Evolutionary conservation across 148 eudicot species (phyloP), one percentile per base, ranked within the genome.

Genomic region (Rhododendron mucronatum): DNA sequence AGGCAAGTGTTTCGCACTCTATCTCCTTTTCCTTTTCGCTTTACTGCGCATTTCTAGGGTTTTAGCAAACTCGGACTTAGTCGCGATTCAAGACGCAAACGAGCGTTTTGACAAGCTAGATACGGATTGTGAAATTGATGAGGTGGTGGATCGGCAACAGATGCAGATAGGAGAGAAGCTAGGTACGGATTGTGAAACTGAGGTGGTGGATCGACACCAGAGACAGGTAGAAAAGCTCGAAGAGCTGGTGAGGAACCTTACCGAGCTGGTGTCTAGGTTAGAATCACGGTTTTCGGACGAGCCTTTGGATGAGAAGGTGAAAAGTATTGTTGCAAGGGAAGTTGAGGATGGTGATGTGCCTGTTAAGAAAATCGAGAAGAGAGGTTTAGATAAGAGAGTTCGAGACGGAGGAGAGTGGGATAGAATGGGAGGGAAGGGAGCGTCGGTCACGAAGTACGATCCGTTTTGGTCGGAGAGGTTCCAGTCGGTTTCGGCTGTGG

Each of bases 391-490:
- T 50, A 86, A 84, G 26, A 83, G 30, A 41, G 75, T 30, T 75
- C 55, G 81, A 28, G 88, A 82, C 37, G 1, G 45, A 41, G 92
- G 84, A 69, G 91, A 11, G 47, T 80, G 87, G n/a, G 71, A n/a
- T 12, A 23, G 28, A 23, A 10, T 14, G 14, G 41, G 76, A 76
- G 55, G 82, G n/a, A 89, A 87, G 83, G 76, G 87, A 23, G 90
- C 84, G 50, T 86, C 89, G n/a, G 92, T 95, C 23, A 93, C 95
- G 0, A 97, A 91, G 83, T 95, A 90, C 85, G 94, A 92, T 83
- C 89, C 95, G 1, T 91, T 94, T 88, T 97, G 99, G 99, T 92
- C 96, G 8, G 98, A 97, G 90, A 91, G 92, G 81, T 97, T 97
- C 69, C 96, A 94, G 83, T 91, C 93, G 85, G 90, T 94, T 82